Base-by-base conservation (phyloP, 1,284 basidiomycete genomes). In the Pisolithus thermaeus region DNA sequence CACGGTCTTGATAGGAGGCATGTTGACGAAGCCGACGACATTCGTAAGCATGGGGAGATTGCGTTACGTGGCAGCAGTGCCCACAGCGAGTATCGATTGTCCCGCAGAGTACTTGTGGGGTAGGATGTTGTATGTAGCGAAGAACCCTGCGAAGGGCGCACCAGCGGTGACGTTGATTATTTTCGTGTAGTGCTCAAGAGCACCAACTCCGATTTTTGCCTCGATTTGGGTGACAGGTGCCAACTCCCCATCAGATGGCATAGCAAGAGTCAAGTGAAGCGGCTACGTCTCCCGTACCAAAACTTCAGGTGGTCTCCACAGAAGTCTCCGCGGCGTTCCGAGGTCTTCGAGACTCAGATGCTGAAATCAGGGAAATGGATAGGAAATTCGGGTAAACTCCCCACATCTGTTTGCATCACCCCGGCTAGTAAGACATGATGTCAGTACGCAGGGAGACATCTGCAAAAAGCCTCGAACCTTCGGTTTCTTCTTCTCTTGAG, bases 11-110 rank as follows among this genome's bases (percentile, higher is more conserved):
- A 56, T 52, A 18, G 55, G 55, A 37, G 54, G 55, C 49, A 54
- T 51, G 50, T 56, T 56, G 20, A 52, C 55, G 47, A 56, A 56
- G 55, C 55, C 55, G 23, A 56, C 47, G 16, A 56, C 55, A 23
- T 54, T 53, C 9, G 40, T 35, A 20, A 56, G 52, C 43, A 54
- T 53, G 14, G 55, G 45, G 12, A 56, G 45, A 36, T 50, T 53
- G 14, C 55, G 49, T 44, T 56, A 52, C 3, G 52, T 56, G 42
- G 52, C 55, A 22, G 55, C 55, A 38, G 55, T 56, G 36, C 55
- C 55, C 23, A 56, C 55, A 18, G 50, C 55, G 35, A 56, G 54
- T 14, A 49, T 51, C 22, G 39, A 25, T 46, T 56, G 55, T 14
- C 41, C 45, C 5, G 55, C n/a, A 20, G 43, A 56, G 50, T 56